Base-by-base conservation (phyloP, 352 stramenopile species). In the Albugo candida region DNA sequence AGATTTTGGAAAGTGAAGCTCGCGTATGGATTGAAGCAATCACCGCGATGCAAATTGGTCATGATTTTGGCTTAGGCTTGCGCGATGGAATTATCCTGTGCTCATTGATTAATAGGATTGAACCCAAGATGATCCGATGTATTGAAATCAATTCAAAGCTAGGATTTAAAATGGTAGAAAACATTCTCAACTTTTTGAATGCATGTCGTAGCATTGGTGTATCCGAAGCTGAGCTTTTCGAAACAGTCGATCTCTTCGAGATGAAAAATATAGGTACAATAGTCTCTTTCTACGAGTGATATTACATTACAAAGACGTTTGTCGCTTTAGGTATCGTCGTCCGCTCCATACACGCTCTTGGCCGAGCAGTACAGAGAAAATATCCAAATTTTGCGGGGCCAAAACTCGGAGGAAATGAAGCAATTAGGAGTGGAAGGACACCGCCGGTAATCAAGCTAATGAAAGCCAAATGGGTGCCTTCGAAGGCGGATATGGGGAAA, bases 91-190 rank as follows among this genome's bases (percentile, higher is more conserved):
- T 87, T 0, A 61, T 92, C 18, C 67, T 95, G n/a, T 94, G 81
- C 58, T 58, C 76, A 11, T 63, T 86, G 20, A 73, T 78, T 31
- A 95, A 94, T 51, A 66, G 65, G 54, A 81, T 93, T 49, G 57
- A 84, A 37, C 60, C 71, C 12, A 60, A 59, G 41, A 48, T 81
- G 11, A 61, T 91, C n/a, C 59, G 57, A 51, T 71, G 75, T 51
- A 64, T 91, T 34, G 73, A 91, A 56, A 81, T 59, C 45, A 74
- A 86, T 50, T 93, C 79, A 13, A 83, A 67, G 49, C 83, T 94
- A 70, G 72, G 81, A 12, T 96, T 96, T 64, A 94, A 94, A 68
- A 70, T 91, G 48, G 93, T 93, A 81, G 83, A 95, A 55, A 93
- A 93, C 52, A 77, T 95, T 36, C 81, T 73, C 44, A 59, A 61